Conservation (phyloP, 1,284 basidiomycete species). For the Macrocystidia cucumis region DNA sequence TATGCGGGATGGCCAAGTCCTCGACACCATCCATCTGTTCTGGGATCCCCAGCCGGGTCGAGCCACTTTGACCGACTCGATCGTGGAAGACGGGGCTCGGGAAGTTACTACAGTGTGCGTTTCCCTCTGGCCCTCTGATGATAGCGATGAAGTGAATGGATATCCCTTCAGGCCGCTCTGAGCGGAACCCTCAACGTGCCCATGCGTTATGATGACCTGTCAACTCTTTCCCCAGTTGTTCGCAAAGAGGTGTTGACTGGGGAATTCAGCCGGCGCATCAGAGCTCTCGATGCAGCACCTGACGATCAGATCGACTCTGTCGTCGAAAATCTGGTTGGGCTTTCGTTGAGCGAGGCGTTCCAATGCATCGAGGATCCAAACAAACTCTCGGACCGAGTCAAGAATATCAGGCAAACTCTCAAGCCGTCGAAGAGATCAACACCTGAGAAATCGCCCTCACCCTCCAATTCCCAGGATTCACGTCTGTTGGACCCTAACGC, state of each 20-base stretch:
- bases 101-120: conserved; percentile 74
- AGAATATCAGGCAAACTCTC: conserved; percentile 32
- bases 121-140: background rate
- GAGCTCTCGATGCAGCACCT: conserved; percentile 41
- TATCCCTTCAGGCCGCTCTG: conserved; percentile 53
- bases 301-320: conserved; percentile 52
- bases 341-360: conserved; percentile 71
- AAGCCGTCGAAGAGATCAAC: conserved; percentile 18
- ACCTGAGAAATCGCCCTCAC: conserved; percentile 34
- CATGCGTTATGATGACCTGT: conserved; percentile 76
- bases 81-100: conserved; percentile 65
- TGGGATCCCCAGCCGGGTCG: conserved; percentile 52
- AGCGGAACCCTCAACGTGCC: conserved; percentile 70
- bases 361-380: conserved; percentile 63
- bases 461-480: conserved; percentile 52
- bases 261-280: conserved; percentile 71
- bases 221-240: conserved; percentile 73
- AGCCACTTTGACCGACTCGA: conserved; percentile 49
- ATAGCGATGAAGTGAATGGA: too few species aligned
- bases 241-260: conserved; percentile 79
- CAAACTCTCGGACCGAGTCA: conserved; percentile 59
- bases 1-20: conserved; percentile 67
- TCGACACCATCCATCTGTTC: conserved; percentile 41
- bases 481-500: conserved; percentile 51
- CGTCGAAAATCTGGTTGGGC: conserved; percentile 58